phyloP scores from a whole-genome alignment of 2,329 filamentous ascomycete genomes.

The Diaporthe ilicicola region DNA sequence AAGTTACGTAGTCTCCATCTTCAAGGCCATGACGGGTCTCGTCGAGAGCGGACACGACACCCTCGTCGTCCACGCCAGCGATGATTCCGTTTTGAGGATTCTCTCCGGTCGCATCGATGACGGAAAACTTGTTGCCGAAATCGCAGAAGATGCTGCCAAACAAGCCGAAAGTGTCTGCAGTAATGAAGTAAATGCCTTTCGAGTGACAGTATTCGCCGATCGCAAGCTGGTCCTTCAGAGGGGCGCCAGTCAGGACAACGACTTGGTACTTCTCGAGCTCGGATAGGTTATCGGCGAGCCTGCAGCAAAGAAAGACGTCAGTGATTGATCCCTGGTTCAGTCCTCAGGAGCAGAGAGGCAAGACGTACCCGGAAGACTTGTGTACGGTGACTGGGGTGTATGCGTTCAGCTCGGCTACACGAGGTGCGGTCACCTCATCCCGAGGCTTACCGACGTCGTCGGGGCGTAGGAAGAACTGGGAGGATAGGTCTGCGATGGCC shows the following conservation, averaged over 20 bases:
- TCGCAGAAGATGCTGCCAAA: conserved; percentile 98
- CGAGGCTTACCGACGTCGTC: conserved; percentile 93
- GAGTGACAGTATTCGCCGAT: conserved; percentile 94
- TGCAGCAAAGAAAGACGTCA: conserved; percentile 46
- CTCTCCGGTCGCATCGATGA: conserved; percentile 90
- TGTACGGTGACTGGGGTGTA: conserved; percentile 92
- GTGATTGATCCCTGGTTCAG: conserved; percentile 2
- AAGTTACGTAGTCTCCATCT: conserved; percentile 96
- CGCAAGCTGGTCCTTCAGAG: conserved; percentile 79
- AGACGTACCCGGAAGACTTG: conserved; percentile 60
- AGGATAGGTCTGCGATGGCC: conserved; percentile 87
- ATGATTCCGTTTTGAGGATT: conserved; percentile 88
- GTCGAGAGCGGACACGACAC: conserved; percentile 90
- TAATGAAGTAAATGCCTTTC: conserved; percentile 90
- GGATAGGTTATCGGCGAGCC: conserved; percentile 77
- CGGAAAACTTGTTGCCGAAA: conserved; percentile 92
- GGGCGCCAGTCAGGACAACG: conserved; percentile 86
- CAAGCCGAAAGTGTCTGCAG: conserved; percentile 89
- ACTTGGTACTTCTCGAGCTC: conserved; percentile 92
- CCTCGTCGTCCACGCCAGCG: conserved; percentile 87
- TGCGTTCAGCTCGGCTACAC: conserved; percentile 92
- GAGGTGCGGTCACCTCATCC: conserved; percentile 84
- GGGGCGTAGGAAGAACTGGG: conserved; percentile 93
- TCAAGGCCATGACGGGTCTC: conserved; percentile 95
- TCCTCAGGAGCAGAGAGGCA: background rate